Evolutionary conservation across 139 green algal species (phyloP), one percentile per base, ranked within the genome.

Genomic region (Closterium sp.): DNA sequence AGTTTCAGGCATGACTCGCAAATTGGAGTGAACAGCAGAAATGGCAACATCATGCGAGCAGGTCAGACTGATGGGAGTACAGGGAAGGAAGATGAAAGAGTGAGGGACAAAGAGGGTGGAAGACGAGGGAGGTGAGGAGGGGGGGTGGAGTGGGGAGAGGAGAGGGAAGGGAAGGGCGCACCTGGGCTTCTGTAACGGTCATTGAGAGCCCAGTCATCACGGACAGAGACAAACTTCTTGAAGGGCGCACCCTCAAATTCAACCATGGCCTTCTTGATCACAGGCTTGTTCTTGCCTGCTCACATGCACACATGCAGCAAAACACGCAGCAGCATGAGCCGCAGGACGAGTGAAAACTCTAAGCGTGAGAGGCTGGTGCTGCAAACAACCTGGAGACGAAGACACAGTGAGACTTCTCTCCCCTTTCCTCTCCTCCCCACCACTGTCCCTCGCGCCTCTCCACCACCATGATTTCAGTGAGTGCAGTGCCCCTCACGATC

Each of bases 261-360:
- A 30, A 97, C 96, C 42, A 97, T 92, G 19, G 94, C 93, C 91
- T 97, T 97, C 9, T 70, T 70, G 32, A 97, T 95, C 7, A 97
- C 96, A 28, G 93, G 93, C 86, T 95, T 95, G 93, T 95, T 94
- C 62, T 95, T 95, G 34, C 93, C 92, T 93, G 92, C 92, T 32
- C 85, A 87, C n/a, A n/a, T n/a, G n/a, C n/a, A n/a, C n/a, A n/a
- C n/a, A n/a, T n/a, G n/a, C n/a, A n/a, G 92, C 88, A 93, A 94
- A 34, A 94, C 92, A 87, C 21, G 7, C 85, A 87, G 62, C 17
- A 79, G 62, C 62, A 79, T 27, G 62, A 22, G 2, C 17, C 62
- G 27, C 62, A 79, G 62, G 62, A 79, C 5, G 2, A 79, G 4
- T 22, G 19, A 79, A 79, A n/a, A 79, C 1, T 79, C 17, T 0